Evolutionary conservation across 2,329 filamentous ascomycete genomes (phyloP), one percentile per base, ranked within the genome.

Genomic region (Diaporthe nobilis): DNA sequence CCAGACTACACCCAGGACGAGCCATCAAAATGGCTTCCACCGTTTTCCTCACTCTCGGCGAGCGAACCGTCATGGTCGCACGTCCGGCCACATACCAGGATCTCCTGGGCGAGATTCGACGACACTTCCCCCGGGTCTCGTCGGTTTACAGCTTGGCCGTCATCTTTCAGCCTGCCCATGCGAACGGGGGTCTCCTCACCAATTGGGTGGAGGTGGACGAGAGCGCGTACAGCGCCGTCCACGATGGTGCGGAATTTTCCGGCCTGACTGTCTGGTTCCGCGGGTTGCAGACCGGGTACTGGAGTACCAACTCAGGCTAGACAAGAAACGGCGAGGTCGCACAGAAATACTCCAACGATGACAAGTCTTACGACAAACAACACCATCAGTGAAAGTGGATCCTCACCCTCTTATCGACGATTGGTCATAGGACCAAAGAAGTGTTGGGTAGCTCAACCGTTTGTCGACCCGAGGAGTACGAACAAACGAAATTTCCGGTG

Each of bases 41-140:
- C 31, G 37, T 58, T 15, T 44, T 22, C 6, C 42, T 75, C 28
- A 57, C 49, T 28, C 65, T 72, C 20, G 67, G 73, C 39, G 22
- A 49, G 15, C 68, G 67, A 22, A 47, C 49, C 17, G 57, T 70
- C 1, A 28, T 57, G 37, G 15, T 71, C 6, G 58, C 73, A 6
- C 63, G 42, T 15, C 73, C 73, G 1, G 20, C 67, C 0, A 72
- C 67, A 1, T 75, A 75, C 58, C 34, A 75, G 9, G 73, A 75
- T 31, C 58, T 75, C 8, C 20, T 67, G 8, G 25, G 13, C 3
- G 60, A 75, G 20, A 61, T 53, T 3, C 34, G 65, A 17, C 42
- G 10, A 1, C 47, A 67, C 2, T 75, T 67, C 6, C 73, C 58
- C 9, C 58, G 49, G 28, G 49, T 75, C 9, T 31, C 47, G 13